Evolutionary conservation across 164 flowering plant genomes (phyloP).

Genomic region (Buxus sempervirens): DNA sequence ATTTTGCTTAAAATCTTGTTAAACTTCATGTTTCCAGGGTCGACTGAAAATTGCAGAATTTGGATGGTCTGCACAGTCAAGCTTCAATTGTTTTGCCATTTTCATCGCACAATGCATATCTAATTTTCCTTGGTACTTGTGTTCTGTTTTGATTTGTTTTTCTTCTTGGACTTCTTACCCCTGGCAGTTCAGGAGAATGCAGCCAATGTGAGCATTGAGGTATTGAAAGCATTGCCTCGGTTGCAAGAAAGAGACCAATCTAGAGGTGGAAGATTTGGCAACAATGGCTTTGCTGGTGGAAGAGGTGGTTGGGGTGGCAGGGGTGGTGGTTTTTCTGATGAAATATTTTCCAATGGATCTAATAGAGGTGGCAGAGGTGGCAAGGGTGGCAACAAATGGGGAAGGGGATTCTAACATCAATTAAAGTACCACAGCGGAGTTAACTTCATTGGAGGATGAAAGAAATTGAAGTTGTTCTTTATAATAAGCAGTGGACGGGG

Average conservation of each 20-base stretch:
- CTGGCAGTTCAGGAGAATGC: conserved; percentile 74
- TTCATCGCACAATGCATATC: no score
- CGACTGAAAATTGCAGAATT: no score
- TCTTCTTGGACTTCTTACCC: no score
- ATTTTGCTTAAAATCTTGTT: no score
- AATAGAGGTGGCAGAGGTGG: neutral
- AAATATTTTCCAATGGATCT: no score
- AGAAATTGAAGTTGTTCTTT: neutral
- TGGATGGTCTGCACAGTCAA: no score
- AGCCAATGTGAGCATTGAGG: conserved; percentile 60
- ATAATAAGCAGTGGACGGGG: no score
- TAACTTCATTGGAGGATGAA: neutral
- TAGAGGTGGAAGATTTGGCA: conserved; percentile 54
- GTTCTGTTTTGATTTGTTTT: no score
- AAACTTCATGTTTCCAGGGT: no score
- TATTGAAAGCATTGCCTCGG: conserved; percentile 52
- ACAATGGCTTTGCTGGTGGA: conserved; percentile 26
- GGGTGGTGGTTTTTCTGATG: neutral
- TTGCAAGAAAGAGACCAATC: conserved; percentile 64
- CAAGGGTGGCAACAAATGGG: conserved; percentile 8
- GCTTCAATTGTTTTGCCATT: no score
- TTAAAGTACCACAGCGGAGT: neutral
- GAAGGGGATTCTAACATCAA: neutral
- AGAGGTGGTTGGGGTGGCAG: conserved; percentile 25
- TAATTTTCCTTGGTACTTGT: no score